These are phyloP conservation scores for Neurospora discreta DNA, from an alignment of 495 filamentous ascomycete genomes.

Conservation along the genomic window DNA sequence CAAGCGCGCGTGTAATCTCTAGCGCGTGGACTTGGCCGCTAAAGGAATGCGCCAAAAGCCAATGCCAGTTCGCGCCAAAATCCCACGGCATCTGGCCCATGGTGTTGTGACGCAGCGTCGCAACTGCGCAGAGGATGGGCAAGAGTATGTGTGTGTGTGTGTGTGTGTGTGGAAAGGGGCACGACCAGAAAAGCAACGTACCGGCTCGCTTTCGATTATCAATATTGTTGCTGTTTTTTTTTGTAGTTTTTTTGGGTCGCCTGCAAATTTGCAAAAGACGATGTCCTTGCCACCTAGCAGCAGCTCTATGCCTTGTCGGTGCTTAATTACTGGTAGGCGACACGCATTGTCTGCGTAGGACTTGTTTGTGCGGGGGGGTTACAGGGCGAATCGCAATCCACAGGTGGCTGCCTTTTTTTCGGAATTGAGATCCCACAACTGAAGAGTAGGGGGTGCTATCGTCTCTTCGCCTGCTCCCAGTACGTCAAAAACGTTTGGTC, in stretches of 20 bases:
- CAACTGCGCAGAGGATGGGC: not conserved
- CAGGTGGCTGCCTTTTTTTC: not conserved
- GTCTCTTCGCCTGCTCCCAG: not conserved
- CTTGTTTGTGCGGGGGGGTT: not conserved
- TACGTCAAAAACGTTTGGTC: not conserved
- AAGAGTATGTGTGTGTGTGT: not conserved
- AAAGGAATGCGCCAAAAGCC: not conserved
- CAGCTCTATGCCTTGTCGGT: not conserved
- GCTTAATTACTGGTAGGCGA: not conserved
- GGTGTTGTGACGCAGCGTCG: not conserved
- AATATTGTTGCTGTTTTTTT: not conserved
- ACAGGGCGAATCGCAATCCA: not conserved
- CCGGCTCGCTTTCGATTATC: not conserved
- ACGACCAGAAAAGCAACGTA: not conserved
- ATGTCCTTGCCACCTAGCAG: not conserved
- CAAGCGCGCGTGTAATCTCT: not conserved
- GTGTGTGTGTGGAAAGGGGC: not conserved
- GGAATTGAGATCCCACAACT: not conserved
- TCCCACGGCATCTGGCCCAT: not conserved
- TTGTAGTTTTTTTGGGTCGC: too few relatives aligned
- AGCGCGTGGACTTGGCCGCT: not conserved
- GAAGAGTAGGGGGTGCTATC: not conserved
- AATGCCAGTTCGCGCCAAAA: not conserved
- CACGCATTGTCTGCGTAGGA: not conserved
- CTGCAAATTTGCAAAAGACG: not conserved